phyloP scores from a whole-genome alignment of 345 rosid genomes.

The Trapa incisa region DNA sequence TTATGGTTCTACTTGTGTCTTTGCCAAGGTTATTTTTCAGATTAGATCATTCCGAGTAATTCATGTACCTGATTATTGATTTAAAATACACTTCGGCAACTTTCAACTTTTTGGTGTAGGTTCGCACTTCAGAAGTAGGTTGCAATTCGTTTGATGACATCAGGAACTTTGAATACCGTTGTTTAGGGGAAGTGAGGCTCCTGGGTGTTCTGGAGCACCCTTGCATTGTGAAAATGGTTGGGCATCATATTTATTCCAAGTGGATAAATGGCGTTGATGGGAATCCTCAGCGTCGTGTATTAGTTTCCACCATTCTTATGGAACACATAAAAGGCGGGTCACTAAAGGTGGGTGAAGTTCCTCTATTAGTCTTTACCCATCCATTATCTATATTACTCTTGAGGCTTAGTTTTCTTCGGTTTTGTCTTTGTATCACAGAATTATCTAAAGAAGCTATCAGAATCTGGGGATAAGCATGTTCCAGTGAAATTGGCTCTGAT shows the following conservation, averaged over 20 bases:
- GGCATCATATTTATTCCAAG: constrained; percentile 70
- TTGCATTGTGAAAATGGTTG: constrained; percentile 77
- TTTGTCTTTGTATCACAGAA: constrained; percentile 24
- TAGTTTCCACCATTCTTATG: constrained; percentile 70
- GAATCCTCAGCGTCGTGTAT: constrained; percentile 31
- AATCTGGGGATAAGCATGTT: constrained; percentile 52
- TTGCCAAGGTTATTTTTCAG: constrained; percentile 49
- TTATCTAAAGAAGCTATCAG: constrained; percentile 53
- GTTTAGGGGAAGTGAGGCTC: constrained; percentile 82
- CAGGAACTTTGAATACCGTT: constrained; percentile 67
- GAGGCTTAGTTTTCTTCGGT: background rate
- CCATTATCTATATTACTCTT: background rate
- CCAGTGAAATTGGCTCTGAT: constrained; percentile 51
- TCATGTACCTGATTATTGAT: background rate
- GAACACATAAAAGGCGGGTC: constrained; percentile 80
- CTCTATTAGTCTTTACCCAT: background rate
- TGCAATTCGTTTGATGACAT: constrained; percentile 43
- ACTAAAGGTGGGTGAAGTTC: constrained; percentile 40
- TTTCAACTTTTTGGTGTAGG: constrained; percentile 28
- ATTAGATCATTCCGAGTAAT: background rate
- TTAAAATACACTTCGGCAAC: background rate
- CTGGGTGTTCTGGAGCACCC: constrained; percentile 65
- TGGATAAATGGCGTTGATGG: constrained; percentile 57
- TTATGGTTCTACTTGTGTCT: constrained; percentile 59
- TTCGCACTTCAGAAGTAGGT: constrained; percentile 50